Conservation (phyloP, 192 early-diverging fungal species). For the Allomyces macrogynus region DNA sequence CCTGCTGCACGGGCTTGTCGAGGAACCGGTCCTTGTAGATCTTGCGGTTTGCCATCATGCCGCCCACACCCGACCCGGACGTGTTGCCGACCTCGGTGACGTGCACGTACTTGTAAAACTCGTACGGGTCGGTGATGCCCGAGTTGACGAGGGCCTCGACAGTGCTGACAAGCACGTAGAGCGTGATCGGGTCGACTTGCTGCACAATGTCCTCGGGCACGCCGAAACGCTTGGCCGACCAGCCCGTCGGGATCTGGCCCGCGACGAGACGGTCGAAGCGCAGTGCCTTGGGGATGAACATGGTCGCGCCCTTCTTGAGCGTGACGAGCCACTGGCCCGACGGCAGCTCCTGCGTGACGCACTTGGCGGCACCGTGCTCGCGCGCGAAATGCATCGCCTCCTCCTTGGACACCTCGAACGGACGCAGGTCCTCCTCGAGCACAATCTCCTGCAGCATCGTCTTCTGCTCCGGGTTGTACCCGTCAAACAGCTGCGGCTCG, state of each 20-base stretch:
- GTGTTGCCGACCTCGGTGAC: conserved; percentile 84
- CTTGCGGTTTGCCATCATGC: conserved; percentile 51
- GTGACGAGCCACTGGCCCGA: conserved; percentile 53
- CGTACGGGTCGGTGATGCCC: conserved; percentile 90
- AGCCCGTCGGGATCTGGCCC: conserved; percentile 87
- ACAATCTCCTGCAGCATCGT: conserved; percentile 73
- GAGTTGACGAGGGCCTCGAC: conserved; percentile 76
- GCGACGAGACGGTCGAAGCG: conserved; percentile 73
- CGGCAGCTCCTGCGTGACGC: neutral
- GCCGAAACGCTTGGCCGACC: conserved; percentile 79
- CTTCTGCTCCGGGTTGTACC: conserved; percentile 73
- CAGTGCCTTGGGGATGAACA: conserved; percentile 84
- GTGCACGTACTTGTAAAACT: conserved; percentile 90
- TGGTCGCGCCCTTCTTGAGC: conserved; percentile 66
- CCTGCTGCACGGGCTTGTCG: conserved; percentile 71
- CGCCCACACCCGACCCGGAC: conserved; percentile 76
- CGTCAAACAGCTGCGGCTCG: conserved; percentile 63
- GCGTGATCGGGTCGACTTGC: conserved; percentile 82
- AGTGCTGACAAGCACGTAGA: conserved; percentile 73
- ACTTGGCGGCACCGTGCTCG: conserved; percentile 48
- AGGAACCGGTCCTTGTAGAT: conserved; percentile 57
- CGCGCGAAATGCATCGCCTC: conserved; percentile 67
- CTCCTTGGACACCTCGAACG: conserved; percentile 68
- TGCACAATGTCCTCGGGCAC: conserved; percentile 71
- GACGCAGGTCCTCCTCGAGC: conserved; percentile 65